A percentile compares a stretch with the other conserved stretches of the same genome.
phyloP scores from a whole-genome alignment of 441 rosid genomes.

The Eutrema salsugineum region DNA sequence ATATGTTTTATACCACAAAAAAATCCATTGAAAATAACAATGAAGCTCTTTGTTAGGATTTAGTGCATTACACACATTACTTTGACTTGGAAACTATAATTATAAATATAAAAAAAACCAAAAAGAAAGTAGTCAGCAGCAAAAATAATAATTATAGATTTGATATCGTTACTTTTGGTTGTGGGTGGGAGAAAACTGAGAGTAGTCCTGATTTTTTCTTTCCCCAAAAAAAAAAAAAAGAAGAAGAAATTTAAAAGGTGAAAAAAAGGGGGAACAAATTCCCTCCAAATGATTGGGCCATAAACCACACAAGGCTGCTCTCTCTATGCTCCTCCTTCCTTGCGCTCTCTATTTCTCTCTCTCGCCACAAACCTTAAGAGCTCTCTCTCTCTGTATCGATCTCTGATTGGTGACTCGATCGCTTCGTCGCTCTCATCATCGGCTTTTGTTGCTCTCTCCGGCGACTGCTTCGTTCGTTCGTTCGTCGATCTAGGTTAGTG shows the following conservation, averaged over 20 bases:
- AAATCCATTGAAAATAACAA: no score
- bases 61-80: no score
- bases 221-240: background rate
- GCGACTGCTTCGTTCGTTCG: background rate
- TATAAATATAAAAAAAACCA: no score
- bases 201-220: background rate
- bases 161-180: background rate
- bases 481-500: conserved; percentile 8
- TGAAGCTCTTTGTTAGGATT: no score
- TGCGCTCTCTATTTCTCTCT: background rate
- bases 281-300: conserved; percentile 71
- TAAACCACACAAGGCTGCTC: conserved; percentile 21
- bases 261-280: conserved; percentile 38
- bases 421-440: background rate
- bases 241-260: conserved; percentile 26
- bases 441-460: background rate
- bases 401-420: conserved; percentile 5
- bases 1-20: no score
- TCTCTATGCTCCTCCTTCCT: background rate
- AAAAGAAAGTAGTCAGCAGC: no score
- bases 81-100: no score
- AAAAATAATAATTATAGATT: conserved; percentile 12
- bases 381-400: background rate
- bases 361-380: background rate
- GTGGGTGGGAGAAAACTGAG: background rate